Evolutionary conservation across 306 rosid species (phyloP).

Genomic region (Casuarina glauca): DNA sequence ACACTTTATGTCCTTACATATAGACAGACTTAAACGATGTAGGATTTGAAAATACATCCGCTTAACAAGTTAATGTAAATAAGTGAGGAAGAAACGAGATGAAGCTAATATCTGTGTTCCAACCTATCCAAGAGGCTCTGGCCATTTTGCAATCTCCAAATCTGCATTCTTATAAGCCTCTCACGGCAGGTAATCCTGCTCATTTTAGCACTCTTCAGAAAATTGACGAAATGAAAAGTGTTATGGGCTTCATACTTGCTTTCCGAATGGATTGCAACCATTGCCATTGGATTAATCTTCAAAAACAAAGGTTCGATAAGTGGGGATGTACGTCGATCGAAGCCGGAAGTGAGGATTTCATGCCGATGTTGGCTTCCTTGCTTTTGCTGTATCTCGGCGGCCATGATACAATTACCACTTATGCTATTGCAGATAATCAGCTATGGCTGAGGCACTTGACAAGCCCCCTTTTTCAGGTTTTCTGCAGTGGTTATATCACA

Average conservation of each 20-base stretch:
- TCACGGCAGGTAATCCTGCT: constrained; percentile 8
- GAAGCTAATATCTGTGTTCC: too few relatives aligned
- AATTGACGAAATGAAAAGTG: constrained; percentile 19
- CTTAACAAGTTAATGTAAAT: too few relatives aligned
- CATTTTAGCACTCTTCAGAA: constrained; percentile 13
- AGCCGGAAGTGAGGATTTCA: background rate
- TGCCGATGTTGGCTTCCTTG: constrained; percentile 35
- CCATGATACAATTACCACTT: constrained; percentile 34
- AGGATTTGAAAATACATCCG: too few relatives aligned
- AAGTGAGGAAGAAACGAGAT: too few relatives aligned
- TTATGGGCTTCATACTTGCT: constrained; percentile 21
- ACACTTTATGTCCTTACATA: too few relatives aligned
- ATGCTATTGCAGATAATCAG: constrained; percentile 37
- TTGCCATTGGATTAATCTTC: constrained; percentile 31
- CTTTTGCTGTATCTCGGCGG: constrained; percentile 39
- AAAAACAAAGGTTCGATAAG: background rate
- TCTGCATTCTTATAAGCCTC: constrained; percentile 22
- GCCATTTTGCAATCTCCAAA: constrained; percentile 12
- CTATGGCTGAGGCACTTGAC: constrained; percentile 35
- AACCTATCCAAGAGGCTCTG: too few relatives aligned
- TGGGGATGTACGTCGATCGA: too few relatives aligned
- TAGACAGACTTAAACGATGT: too few relatives aligned
- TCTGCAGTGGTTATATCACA: constrained; percentile 11
- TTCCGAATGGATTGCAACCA: constrained; percentile 33
- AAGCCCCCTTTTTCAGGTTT: background rate